Evolutionary conservation across 768 basidiomycete species (phyloP).

Genomic region (Neoboletus brunneissimus): DNA sequence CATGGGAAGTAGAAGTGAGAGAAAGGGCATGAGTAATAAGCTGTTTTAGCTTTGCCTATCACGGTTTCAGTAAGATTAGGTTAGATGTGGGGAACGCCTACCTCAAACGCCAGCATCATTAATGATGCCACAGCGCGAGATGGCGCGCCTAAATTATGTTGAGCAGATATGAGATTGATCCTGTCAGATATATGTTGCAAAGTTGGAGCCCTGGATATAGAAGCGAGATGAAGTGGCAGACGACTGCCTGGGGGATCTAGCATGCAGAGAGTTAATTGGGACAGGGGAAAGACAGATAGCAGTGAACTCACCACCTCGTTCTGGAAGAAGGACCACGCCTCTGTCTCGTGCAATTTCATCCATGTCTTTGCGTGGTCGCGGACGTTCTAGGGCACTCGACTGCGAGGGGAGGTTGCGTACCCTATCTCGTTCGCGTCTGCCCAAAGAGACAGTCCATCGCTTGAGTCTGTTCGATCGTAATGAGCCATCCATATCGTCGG

Average conservation of each 20-base stretch:
- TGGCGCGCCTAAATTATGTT: constrained; percentile 64
- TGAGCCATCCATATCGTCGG: constrained; percentile 52
- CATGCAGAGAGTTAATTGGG: not conserved
- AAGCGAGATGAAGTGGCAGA: constrained; percentile 68
- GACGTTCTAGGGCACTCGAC: constrained; percentile 41
- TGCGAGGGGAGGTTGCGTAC: constrained; percentile 51
- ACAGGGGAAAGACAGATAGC: not conserved
- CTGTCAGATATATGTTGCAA: constrained; percentile 76
- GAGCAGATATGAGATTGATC: constrained; percentile 77
- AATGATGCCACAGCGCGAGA: constrained; percentile 62
- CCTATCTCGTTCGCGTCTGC: constrained; percentile 73
- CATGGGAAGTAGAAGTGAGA: constrained; percentile 70
- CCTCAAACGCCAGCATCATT: constrained; percentile 78
- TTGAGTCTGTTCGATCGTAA: constrained; percentile 66
- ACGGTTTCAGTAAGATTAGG: not conserved
- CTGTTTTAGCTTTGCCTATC: constrained; percentile 77
- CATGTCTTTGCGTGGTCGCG: constrained; percentile 44
- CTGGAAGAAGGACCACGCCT: constrained; percentile 59
- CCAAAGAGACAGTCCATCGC: constrained; percentile 69
- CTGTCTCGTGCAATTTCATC: constrained; percentile 74
- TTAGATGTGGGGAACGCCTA: constrained; percentile 27
- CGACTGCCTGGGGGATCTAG: constrained; percentile 71
- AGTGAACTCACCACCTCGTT: constrained; percentile 55
- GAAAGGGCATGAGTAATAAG: constrained; percentile 79
- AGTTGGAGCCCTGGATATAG: constrained; percentile 68